These are phyloP conservation scores for Monilinia aucupariae DNA, from an alignment of 2,329 filamentous ascomycete genomes.

Conservation along the genomic window DNA sequence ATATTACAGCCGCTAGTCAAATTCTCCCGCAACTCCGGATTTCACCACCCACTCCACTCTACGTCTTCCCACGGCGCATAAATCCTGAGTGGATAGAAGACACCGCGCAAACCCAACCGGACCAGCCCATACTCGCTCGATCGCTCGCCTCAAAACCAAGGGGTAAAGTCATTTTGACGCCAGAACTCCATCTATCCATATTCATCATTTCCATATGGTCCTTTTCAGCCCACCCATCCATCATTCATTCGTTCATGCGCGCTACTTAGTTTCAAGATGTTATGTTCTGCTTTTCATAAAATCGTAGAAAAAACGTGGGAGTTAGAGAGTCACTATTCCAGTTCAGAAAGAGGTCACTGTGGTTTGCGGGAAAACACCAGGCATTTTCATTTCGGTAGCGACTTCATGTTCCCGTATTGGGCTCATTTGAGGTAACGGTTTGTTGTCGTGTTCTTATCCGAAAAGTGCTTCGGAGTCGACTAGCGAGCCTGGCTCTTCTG, in stretches of 20 bases:
- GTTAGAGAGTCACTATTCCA: background rate
- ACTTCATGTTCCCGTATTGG: background rate
- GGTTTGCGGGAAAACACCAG: background rate
- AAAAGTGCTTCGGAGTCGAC: conserved; percentile 30
- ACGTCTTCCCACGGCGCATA: background rate
- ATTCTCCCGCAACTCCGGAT: background rate
- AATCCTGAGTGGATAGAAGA: background rate
- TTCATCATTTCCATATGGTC: conserved; percentile 8
- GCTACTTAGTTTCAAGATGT: background rate
- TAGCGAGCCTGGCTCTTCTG: conserved; percentile 30
- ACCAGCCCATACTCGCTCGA: background rate
- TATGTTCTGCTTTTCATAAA: background rate
- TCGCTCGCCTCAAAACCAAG: background rate
- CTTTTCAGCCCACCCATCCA: background rate
- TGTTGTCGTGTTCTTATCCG: conserved; percentile 30
- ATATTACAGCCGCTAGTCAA: background rate
- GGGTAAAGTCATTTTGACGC: background rate
- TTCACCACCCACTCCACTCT: background rate
- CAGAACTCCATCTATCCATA: conserved; percentile 10
- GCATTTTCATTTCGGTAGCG: background rate
- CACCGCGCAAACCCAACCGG: background rate
- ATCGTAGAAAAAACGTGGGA: background rate
- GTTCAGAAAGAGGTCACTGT: background rate
- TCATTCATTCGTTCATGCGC: background rate
- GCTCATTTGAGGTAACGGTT: background rate